phyloP scores from a whole-genome alignment of 805 yeast species.

The Nakazawaea laoshanensis region DNA sequence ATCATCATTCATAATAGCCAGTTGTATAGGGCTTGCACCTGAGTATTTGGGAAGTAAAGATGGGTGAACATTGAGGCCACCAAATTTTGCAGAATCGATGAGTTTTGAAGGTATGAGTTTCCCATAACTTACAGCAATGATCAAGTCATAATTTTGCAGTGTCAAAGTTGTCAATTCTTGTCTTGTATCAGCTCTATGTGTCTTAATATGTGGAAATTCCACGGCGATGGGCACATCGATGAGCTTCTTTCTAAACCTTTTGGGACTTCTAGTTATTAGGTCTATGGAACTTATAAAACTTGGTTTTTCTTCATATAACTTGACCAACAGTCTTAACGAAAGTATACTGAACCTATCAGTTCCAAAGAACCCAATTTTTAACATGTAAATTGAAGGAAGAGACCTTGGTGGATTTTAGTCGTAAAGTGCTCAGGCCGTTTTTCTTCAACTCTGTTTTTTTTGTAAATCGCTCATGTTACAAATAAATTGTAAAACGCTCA shows the following conservation, averaged over 20 bases:
- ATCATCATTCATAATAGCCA: constrained; percentile 61
- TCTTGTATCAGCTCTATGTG: constrained; percentile 44
- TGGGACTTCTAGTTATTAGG: constrained; percentile 56
- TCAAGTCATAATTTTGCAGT: constrained; percentile 41
- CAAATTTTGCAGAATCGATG: constrained; percentile 37
- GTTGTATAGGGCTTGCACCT: constrained; percentile 89
- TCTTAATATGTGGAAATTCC: constrained; percentile 22
- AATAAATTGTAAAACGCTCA: no score
- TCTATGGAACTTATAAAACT: constrained; percentile 28
- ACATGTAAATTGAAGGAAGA: constrained; percentile 1
- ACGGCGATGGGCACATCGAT: constrained; percentile 47
- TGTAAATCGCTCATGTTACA: background rate
- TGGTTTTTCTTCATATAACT: constrained; percentile 11
- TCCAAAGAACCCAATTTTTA: constrained; percentile 61
- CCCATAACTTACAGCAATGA: constrained; percentile 92
- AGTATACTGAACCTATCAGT: constrained; percentile 62
- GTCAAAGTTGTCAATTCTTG: constrained; percentile 27
- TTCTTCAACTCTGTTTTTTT: background rate
- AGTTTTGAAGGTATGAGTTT: constrained; percentile 62
- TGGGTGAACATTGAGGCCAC: constrained; percentile 90
- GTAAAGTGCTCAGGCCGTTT: background rate
- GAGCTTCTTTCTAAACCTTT: constrained; percentile 28
- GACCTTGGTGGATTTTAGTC: background rate
- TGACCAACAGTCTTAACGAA: constrained; percentile 34
- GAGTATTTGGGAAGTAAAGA: constrained; percentile 74